Percentiles rank a stretch among this genome's conserved stretches.
Evolutionary conservation across 768 basidiomycete genomes (phyloP).

Genomic region (Russula compacta): DNA sequence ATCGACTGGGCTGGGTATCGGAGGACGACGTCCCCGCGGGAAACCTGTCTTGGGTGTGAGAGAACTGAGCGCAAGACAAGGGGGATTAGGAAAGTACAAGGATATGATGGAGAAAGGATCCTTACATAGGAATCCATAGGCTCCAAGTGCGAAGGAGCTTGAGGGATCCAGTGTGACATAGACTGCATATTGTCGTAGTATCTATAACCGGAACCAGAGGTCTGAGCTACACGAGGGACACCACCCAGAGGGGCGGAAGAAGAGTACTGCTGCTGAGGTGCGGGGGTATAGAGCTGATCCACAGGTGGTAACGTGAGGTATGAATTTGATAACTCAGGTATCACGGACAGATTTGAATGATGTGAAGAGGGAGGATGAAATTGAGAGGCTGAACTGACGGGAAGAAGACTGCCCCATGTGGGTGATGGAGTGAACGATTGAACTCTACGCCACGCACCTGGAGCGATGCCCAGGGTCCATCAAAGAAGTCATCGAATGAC

Average conservation of each 20-base stretch:
- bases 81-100: neutral
- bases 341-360: slow-evolving; percentile 43
- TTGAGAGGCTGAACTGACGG: slow-evolving; percentile 34
- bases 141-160: slow-evolving; percentile 40
- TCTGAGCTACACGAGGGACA: slow-evolving; percentile 33
- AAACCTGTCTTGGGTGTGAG: slow-evolving; percentile 38
- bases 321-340: slow-evolving; percentile 44
- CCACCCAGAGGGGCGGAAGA: slow-evolving; percentile 22
- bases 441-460: slow-evolving; percentile 15
- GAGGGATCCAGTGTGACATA: slow-evolving; percentile 34
- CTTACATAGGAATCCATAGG: slow-evolving; percentile 61
- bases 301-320: slow-evolving; percentile 43
- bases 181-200: slow-evolving; percentile 31
- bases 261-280: slow-evolving; percentile 28
- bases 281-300: slow-evolving; percentile 39
- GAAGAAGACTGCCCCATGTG: slow-evolving; percentile 16
- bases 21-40: slow-evolving; percentile 39
- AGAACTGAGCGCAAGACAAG: slow-evolving; percentile 27
- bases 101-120: slow-evolving; percentile 10
- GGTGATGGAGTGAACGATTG: neutral
- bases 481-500: slow-evolving; percentile 17
- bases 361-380: slow-evolving; percentile 39
- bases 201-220: slow-evolving; percentile 24
- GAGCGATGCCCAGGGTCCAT: slow-evolving; percentile 21
- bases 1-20: slow-evolving; percentile 42